Percentiles rank a stretch among this genome's conserved stretches.
Conservation (phyloP, 345 rosid genomes). For the Eucalyptus curtisii region DNA sequence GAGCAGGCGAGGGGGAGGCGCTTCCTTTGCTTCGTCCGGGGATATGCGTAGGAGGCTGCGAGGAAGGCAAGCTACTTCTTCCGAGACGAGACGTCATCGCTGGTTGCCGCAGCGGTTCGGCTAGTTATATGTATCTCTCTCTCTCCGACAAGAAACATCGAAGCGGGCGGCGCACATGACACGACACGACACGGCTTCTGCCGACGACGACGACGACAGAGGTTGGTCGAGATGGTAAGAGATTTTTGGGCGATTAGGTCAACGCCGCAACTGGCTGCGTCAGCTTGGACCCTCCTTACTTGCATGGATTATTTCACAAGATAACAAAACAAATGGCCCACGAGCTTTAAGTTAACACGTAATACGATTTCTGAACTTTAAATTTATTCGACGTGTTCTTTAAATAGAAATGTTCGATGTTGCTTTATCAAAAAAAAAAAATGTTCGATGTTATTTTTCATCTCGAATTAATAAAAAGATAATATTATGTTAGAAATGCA, state of each 20-base stretch:
- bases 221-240: background rate
- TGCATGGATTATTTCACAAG: background rate
- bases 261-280: background rate
- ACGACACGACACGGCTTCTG: background rate
- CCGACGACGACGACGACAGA: background rate
- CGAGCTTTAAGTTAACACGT: too few species aligned
- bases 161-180: background rate
- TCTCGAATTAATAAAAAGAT: too few species aligned
- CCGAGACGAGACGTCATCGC: background rate
- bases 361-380: too few species aligned
- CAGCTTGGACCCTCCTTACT: background rate
- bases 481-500: accelerated
- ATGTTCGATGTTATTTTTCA: too few species aligned
- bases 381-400: too few species aligned
- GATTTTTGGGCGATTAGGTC: background rate
- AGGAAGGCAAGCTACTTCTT: background rate
- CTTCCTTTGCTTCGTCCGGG: background rate
- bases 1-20: background rate
- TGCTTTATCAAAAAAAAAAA: too few species aligned
- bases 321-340: background rate
- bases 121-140: background rate
- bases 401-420: too few species aligned
- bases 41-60: background rate
- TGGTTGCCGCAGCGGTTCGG: background rate
- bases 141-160: background rate